Base-by-base conservation (phyloP, 2,329 filamentous ascomycete genomes). In the Chaetothyriales sp. region DNA sequence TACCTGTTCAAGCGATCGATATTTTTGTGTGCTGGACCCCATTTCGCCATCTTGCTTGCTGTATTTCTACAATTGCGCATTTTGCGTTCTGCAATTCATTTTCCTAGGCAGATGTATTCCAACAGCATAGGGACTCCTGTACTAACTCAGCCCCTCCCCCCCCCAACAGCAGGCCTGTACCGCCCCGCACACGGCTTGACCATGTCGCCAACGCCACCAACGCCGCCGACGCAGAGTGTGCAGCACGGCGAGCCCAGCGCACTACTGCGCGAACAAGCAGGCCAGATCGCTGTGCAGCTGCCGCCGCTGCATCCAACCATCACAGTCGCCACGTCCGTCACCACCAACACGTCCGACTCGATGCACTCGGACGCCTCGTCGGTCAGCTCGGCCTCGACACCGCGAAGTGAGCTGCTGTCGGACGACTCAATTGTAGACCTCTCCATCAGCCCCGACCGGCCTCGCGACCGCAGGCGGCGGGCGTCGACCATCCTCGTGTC, bases 401-500 rank as follows among this genome's bases (percentile, higher is more conserved):
- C 33, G 10, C 33, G 33, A 40, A 40, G 10, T 2, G 33, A 40
- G 33, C 33, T 13, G 15, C 33, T 40, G 33, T 40, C 33, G 15
- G 33, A 40, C 13, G 33, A 40, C 33, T 40, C 33, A 4, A 15
- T 40, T 13, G 4, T 13, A 40, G 10, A 40, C 10, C 13, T 40
- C 9, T 40, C 33, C 33, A 5, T 13, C 33, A 15, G 33, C 8
- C 33, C 33, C 13, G 33, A 40, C 13, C 33, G 5, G 9, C 33
- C 52, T 1, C 51, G 58, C 37, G 61, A 63, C 33, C 65, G 61
- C 49, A 65, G 61, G 50, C 65, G 71, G 48, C 68, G 70, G 19
- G 72, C 71, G 5, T 74, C 72, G 18, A 74, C 72, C 4, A 60
- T 71, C 4, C 62, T 75, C 44, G 76, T 81, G 53, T 79, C 78